Evolutionary conservation across 1,139 yeast species (phyloP).

Genomic region (Debaryomyces robertsiae): DNA sequence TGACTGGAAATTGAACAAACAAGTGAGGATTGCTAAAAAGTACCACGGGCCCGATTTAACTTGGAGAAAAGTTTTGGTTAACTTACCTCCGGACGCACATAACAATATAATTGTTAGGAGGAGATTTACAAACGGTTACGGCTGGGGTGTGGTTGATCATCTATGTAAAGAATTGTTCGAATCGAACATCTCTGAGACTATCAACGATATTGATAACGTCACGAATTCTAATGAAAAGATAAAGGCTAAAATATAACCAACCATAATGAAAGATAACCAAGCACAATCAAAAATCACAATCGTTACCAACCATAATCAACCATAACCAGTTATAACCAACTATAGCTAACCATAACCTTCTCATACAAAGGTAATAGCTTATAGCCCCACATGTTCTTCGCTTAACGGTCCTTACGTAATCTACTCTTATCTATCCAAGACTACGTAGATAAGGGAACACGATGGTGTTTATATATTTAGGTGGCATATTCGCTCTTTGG

Average conservation of each 20-base stretch:
- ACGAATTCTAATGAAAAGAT: constrained; percentile 5
- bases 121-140: constrained; percentile 88
- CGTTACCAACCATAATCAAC: too few relatives aligned
- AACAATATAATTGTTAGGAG: constrained; percentile 90
- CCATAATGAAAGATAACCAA: neutral
- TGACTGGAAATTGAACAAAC: constrained; percentile 50
- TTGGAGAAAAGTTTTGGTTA: constrained; percentile 92
- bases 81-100: constrained; percentile 91
- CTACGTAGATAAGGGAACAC: too few relatives aligned
- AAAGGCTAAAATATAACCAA: constrained; percentile 7
- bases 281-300: too few relatives aligned
- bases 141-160: constrained; percentile 85
- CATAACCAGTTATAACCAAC: too few relatives aligned
- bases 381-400: constrained; percentile 5
- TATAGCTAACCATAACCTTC: too few relatives aligned
- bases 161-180: constrained; percentile 23
- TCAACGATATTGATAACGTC: constrained; percentile 4
- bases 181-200: constrained; percentile 1
- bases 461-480: too few relatives aligned
- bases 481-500: too few relatives aligned
- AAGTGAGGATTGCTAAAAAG: constrained; percentile 78
- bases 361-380: too few relatives aligned
- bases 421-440: too few relatives aligned
- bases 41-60: constrained; percentile 74
- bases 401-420: too few relatives aligned